Conservation (phyloP, 768 basidiomycete genomes). For the Tulasnella sp. region DNA sequence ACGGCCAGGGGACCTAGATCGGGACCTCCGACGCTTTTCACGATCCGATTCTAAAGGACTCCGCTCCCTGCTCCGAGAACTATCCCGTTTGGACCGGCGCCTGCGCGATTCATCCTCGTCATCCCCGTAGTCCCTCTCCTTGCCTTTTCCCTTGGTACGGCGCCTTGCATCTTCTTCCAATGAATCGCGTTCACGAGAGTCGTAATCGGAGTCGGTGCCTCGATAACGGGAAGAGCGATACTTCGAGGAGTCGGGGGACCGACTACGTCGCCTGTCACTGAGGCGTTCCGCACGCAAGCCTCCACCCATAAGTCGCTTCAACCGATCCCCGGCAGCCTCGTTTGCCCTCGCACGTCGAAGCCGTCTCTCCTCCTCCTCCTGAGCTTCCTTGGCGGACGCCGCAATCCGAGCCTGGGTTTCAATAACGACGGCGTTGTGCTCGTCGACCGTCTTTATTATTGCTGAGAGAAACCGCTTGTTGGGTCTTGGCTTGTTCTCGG, state of each 20-base stretch:
- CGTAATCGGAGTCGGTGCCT: not conserved
- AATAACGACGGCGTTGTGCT: slow-evolving; percentile 81
- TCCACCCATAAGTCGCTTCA: slow-evolving; percentile 41
- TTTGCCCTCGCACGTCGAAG: slow-evolving; percentile 58
- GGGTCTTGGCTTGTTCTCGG: slow-evolving; percentile 68
- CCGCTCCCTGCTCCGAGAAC: not conserved
- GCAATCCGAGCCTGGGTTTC: slow-evolving; percentile 38
- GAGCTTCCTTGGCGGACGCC: slow-evolving; percentile 30
- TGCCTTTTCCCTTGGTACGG: slow-evolving; percentile 14
- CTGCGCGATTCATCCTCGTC: not conserved
- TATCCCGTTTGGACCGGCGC: not conserved
- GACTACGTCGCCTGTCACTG: slow-evolving; percentile 7
- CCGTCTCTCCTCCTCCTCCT: slow-evolving; percentile 30
- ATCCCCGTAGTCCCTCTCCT: not conserved
- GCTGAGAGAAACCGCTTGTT: slow-evolving; percentile 46
- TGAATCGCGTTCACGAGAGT: not conserved
- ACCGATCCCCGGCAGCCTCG: slow-evolving; percentile 66
- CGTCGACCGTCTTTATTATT: slow-evolving; percentile 91
- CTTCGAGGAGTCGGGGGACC: not conserved
- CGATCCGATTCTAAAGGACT: not conserved
- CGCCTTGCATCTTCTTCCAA: not conserved
- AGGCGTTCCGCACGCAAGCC: slow-evolving; percentile 27
- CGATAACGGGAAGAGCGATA: not conserved
- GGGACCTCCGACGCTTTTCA: not conserved
- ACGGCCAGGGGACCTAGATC: not conserved